These are phyloP conservation scores for Helichrysum umbraculigerum DNA, from an alignment of 129 eudicot species.

Conservation along the genomic window DNA sequence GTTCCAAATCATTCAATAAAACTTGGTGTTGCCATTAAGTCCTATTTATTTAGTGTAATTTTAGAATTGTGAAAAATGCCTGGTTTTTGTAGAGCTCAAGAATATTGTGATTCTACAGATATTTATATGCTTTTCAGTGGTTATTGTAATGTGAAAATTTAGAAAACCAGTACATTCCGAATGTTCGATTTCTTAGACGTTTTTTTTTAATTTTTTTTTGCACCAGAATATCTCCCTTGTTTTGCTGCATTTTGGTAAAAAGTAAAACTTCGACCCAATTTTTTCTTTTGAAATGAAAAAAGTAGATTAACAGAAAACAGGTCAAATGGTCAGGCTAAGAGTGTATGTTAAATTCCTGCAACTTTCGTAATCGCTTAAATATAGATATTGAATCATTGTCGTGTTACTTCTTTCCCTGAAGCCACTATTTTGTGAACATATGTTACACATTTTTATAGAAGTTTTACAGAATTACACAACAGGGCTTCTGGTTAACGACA, in stretches of 20 bases:
- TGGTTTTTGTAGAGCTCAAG: constrained; percentile 18
- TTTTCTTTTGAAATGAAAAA: not conserved
- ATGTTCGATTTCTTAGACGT: not conserved
- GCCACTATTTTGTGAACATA: not conserved
- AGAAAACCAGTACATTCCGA: not conserved
- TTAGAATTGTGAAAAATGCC: constrained; percentile 24
- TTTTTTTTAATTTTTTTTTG: not conserved
- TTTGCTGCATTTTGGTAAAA: constrained; percentile 4
- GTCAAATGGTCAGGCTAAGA: not conserved
- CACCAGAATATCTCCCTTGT: constrained; percentile 12
- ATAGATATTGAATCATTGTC: not conserved
- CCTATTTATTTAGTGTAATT: constrained; percentile 8
- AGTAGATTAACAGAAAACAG: not conserved
- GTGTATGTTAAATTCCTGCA: not conserved
- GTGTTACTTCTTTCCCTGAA: not conserved
- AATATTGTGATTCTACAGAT: not conserved
- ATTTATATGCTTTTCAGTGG: constrained; percentile 3
- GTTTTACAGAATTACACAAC: not conserved
- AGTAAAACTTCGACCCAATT: not conserved
- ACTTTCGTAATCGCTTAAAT: not conserved
- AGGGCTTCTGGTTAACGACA: too few species aligned
- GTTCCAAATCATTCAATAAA: constrained; percentile 21
- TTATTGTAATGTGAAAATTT: not conserved
- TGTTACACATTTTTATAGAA: not conserved
- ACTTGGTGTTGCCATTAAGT: not conserved